Base-by-base conservation (phyloP, 2,329 filamentous ascomycete species). In the Hymenoscyphus scutula region DNA sequence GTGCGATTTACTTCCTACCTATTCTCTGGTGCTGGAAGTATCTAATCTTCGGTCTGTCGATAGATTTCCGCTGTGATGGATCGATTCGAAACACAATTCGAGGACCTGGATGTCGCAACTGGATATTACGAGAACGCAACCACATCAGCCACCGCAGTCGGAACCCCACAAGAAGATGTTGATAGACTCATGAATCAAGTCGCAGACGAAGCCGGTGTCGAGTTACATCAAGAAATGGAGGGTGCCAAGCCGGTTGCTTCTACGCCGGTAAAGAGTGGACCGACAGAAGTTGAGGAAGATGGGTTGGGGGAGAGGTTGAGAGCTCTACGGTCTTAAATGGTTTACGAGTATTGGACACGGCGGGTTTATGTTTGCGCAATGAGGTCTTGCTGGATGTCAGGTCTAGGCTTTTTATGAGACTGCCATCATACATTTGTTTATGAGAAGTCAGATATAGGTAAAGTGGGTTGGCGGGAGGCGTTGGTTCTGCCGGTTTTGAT, bases 201-300 rank as follows among this genome's bases (percentile, higher is more conserved):
- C 53, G 92, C 92, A 66, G 92, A 96, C 75, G 92, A 96, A 76
- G 91, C 90, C 10, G 92, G 92, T 60, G 85, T 97, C 59, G 90
- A 95, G 76, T 80, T 96, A 41, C 86, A 86, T 68, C 84, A 89
- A 74, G 90, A 95, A 77, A 86, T 96, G 76, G 80, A 68, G 61
- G 78, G 78, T 13, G 83, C 75, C 13, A 83, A 81, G 70, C 81
- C 81, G 29, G 86, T 88, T 55, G 84, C 88, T 7, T 78, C 83
- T 15, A 79, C 82, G 19, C 82, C 82, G 71, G 78, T 79, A 5
- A 82, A 82, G 74, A 82, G 81, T 63, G 89, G 90, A 66, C 89
- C 89, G 2, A 90, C 88, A 2, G 86, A 90, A 63, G 89, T 92
- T 73, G 87, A 91, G 74, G 90, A 94, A 76, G 90, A 94, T 73